A percentile compares a stretch with the other conserved stretches of the same genome.
These are phyloP conservation scores for Drechslerella coelobrocha DNA, from an alignment of 2,329 filamentous ascomycete species.

Conservation along the genomic window DNA sequence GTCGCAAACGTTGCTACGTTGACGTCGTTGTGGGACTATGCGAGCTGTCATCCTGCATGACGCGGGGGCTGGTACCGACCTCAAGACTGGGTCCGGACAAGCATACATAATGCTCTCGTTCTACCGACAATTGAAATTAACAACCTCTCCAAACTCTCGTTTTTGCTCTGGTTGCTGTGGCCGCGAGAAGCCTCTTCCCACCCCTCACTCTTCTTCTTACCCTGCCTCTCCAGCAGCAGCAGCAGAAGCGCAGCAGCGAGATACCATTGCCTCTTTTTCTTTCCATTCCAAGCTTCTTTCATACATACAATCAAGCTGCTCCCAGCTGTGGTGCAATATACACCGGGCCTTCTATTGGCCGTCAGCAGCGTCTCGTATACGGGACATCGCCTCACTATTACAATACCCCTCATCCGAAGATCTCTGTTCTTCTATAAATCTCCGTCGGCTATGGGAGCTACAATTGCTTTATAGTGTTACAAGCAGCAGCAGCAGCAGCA, in stretches of 20 bases:
- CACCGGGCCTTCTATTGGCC: too few species aligned
- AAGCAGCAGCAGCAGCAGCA: too few species aligned
- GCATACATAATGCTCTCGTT: slow-evolving; percentile 43
- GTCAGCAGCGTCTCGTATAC: too few species aligned
- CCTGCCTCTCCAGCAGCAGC: not conserved
- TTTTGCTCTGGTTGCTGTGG: slow-evolving; percentile 32
- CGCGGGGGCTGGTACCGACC: not conserved
- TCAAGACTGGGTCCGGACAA: not conserved
- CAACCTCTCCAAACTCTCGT: slow-evolving; percentile 39
- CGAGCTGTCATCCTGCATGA: slow-evolving; percentile 5
- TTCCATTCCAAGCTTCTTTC: too few species aligned
- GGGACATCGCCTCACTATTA: too few species aligned
- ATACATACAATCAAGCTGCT: too few species aligned
- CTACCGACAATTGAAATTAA: slow-evolving; percentile 42
- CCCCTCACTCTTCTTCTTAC: slow-evolving; percentile 58
- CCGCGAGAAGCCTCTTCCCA: slow-evolving; percentile 21
- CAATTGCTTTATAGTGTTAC: too few species aligned
- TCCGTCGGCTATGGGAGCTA: too few species aligned
- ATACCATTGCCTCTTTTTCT: not conserved
- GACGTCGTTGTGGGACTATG: not conserved
- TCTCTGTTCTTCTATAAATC: too few species aligned
- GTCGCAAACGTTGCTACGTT: not conserved
- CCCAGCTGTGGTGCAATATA: too few species aligned
- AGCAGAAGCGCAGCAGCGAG: too few species aligned
- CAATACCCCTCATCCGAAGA: too few species aligned